Evolutionary conservation across 257 asterid genomes (phyloP), one percentile per base, ranked within the genome.

Genomic region (Plantago elongata): DNA sequence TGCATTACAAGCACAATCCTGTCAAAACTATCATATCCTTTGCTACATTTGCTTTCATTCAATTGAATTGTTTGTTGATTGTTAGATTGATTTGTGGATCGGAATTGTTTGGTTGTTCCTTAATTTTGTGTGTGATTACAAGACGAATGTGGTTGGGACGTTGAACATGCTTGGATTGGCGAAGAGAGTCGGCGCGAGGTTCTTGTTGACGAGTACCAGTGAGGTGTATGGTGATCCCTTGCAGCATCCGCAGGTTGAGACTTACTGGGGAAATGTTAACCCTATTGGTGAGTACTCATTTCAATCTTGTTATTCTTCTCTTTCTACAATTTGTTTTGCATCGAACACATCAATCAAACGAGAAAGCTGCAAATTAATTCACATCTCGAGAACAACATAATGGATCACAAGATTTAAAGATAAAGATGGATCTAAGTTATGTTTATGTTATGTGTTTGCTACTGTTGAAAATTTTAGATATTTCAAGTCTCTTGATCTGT

Each of bases 191-290:
- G 99, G 99, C 65, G 99, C 99, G 54, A 83, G 99, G 70, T 92
- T 92, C 65, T 75, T 92, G 94, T 93, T 92, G 62, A 89, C 99
- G 59, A 92, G 99, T 82, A 92, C 99, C 68, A 91, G 98, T 8
- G 98, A 91, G 79, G 98, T 91, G 66, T 91, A 91, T 72, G 98
- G 98, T 15, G 98, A 91, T 71, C 98, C 98, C 0, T 43, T 91
- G 63, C 88, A 91, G 30, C 98, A 91, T 74, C 98, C 98, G 0
- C 98, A 91, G 29, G 89, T 84, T 11, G 98, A 91, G 65, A 88
- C 98, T 12, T 91, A 91, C 82, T 92, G 99, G 99, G 99, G 99
- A 54, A 92, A 92, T 69, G 99, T 92, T 60, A 92, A 92, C 63
- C 99, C 99, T 9, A 92, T 92, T 68, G 99, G 99, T 88, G 9